phyloP scores from a whole-genome alignment of 208 protist species.

The Crithidia sp. region DNA sequence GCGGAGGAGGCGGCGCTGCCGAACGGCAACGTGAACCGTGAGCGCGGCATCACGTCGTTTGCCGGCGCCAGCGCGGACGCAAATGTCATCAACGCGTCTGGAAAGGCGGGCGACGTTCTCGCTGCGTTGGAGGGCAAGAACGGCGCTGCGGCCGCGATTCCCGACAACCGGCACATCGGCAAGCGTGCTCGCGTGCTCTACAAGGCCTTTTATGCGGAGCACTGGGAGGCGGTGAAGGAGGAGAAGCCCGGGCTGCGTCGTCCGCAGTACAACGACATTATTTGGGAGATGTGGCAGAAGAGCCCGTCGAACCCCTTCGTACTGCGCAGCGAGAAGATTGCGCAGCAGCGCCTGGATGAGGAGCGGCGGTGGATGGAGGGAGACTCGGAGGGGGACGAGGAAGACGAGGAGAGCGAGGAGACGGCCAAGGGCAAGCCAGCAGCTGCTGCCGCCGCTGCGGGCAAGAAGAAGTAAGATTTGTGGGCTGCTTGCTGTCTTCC shows the following conservation, averaged over 20 bases:
- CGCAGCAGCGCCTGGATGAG: conserved; percentile 61
- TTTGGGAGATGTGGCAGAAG: conserved; percentile 92
- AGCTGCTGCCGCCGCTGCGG: background rate
- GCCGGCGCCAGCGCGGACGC: conserved; percentile 17
- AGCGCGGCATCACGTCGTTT: conserved; percentile 22
- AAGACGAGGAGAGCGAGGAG: conserved; percentile 30
- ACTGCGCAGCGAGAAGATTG: conserved; percentile 69
- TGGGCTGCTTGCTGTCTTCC: background rate
- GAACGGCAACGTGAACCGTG: conserved; percentile 56
- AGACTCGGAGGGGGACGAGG: conserved; percentile 48
- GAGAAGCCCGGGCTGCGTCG: conserved; percentile 76
- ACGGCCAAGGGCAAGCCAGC: background rate
- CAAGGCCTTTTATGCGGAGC: conserved; percentile 80
- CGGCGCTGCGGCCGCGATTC: conserved; percentile 23
- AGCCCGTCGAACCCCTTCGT: conserved; percentile 85
- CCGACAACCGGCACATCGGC: conserved; percentile 84
- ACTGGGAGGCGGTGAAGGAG: conserved; percentile 69
- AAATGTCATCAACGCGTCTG: conserved; percentile 46
- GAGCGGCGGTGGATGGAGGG: conserved; percentile 84
- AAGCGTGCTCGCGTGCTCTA: conserved; percentile 84
- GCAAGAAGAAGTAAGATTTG: background rate
- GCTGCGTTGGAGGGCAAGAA: conserved; percentile 38
- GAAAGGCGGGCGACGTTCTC: conserved; percentile 50
- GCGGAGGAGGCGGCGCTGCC: conserved; percentile 36
- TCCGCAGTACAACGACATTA: conserved; percentile 88